A percentile compares a stretch with the other conserved stretches of the same genome.
These are phyloP conservation scores for Pseudogymnoascus sp. DNA, from an alignment of 2,329 filamentous ascomycete species.

Conservation along the genomic window DNA sequence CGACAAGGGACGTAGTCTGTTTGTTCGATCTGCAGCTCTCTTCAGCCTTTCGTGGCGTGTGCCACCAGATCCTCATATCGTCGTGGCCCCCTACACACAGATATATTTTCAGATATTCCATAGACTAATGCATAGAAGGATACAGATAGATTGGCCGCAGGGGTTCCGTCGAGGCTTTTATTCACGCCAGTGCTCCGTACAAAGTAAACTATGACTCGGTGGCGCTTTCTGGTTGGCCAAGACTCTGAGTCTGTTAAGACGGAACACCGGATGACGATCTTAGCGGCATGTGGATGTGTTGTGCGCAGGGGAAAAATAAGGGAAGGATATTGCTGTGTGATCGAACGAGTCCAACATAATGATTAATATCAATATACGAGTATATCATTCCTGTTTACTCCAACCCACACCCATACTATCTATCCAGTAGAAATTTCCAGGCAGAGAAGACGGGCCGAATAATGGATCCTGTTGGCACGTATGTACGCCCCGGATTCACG, in stretches of 20 bases:
- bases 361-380: neutral
- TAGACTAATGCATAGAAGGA: neutral
- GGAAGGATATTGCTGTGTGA: neutral
- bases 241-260: neutral
- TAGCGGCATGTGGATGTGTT: neutral
- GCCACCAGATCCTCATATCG: neutral
- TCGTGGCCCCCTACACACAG: neutral
- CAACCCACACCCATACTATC: neutral
- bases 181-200: neutral
- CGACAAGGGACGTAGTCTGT: neutral
- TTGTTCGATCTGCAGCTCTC: neutral
- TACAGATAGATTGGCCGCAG: neutral
- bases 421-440: neutral
- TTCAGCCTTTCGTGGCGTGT: neutral
- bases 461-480: neutral
- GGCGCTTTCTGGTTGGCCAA: conserved; percentile 2
- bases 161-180: neutral
- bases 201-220: neutral
- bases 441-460: neutral
- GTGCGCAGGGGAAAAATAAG: neutral
- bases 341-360: neutral
- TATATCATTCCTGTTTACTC: neutral
- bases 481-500: neutral
- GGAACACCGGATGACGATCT: neutral
- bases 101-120: neutral